A percentile compares a stretch with the other conserved stretches of the same genome.
Conservation (phyloP, 176 grass and related monocot genomes). For the Panicum miliaceum region DNA sequence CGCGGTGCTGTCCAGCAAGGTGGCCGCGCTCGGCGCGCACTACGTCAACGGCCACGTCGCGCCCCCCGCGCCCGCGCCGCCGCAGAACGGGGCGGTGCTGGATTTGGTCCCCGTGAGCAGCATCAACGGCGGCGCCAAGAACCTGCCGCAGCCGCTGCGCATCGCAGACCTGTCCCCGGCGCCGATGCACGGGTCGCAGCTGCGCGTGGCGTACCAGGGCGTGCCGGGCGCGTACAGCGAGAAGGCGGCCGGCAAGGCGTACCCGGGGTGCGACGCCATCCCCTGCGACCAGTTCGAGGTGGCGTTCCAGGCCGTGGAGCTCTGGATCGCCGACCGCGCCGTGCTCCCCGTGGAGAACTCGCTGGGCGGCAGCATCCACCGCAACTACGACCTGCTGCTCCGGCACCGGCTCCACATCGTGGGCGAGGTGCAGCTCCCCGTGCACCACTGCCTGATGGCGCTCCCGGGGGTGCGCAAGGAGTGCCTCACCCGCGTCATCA, state of each 20-base stretch:
- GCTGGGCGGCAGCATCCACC: constrained; percentile 95
- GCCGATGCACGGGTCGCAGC: constrained; percentile 83
- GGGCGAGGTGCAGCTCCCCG: constrained; percentile 91
- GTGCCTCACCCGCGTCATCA: constrained; percentile 79
- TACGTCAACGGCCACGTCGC: constrained; percentile 29
- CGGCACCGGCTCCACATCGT: constrained; percentile 96
- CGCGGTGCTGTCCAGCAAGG: constrained; percentile 89
- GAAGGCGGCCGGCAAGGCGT: constrained; percentile 90
- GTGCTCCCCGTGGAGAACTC: constrained; percentile 96
- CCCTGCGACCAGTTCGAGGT: constrained; percentile 99
- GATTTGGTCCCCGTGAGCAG: constrained; percentile 51
- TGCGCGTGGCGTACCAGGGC: constrained; percentile 95
- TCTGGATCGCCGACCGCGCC: constrained; percentile 93
- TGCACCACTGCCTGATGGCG: constrained; percentile 93
- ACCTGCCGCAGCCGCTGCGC: constrained; percentile 63
- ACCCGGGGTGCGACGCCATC: constrained; percentile 77
- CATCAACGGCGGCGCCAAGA: constrained; percentile 14
- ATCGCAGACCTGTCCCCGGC: constrained; percentile 82
- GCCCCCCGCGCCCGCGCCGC: not conserved
- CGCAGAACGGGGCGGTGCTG: constrained; percentile 27
- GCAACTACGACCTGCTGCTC: constrained; percentile 97
- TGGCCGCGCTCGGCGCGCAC: constrained; percentile 45
- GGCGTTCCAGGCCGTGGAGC: constrained; percentile 89
- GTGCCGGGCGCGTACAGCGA: constrained; percentile 94
- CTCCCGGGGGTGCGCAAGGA: constrained; percentile 91